phyloP scores from a whole-genome alignment of 2,329 filamentous ascomycete species.

The Cladosporium sp. region DNA sequence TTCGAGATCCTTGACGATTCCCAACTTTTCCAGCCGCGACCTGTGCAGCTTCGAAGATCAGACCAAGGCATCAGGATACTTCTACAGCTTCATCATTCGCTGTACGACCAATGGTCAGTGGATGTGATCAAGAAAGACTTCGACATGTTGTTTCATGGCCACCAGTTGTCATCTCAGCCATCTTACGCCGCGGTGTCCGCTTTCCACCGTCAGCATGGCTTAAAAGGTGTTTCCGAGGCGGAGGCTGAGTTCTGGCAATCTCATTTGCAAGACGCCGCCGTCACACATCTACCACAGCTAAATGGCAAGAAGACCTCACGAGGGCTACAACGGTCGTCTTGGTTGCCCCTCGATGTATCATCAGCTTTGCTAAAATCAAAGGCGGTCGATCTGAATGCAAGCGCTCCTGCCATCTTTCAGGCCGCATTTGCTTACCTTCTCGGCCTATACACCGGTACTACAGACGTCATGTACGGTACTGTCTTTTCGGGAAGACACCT shows the following conservation, averaged over 20 bases:
- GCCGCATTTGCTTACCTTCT: constrained; percentile 65
- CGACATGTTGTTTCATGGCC: constrained; percentile 44
- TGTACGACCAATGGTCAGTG: constrained; percentile 93
- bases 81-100: constrained; percentile 70
- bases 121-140: constrained; percentile 69
- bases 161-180: constrained; percentile 40
- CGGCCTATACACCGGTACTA: constrained; percentile 58
- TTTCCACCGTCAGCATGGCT: constrained; percentile 37
- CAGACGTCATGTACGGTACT: constrained; percentile 70
- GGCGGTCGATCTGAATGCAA: constrained; percentile 39
- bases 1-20: constrained; percentile 17
- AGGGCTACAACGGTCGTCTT: constrained; percentile 20
- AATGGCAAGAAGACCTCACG: constrained; percentile 33
- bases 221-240: not conserved
- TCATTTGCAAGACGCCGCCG: constrained; percentile 55
- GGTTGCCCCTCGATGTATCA: constrained; percentile 17
- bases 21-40: constrained; percentile 47
- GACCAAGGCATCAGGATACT: constrained; percentile 32
- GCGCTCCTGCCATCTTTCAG: constrained; percentile 72
- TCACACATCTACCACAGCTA: constrained; percentile 56
- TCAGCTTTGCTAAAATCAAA: not conserved
- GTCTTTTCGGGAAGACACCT: constrained; percentile 79
- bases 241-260: constrained; percentile 64
- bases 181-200: constrained; percentile 59
- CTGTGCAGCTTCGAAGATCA: constrained; percentile 50